Evolutionary conservation across 306 rosid species (phyloP).

Genomic region (Quercus alba): DNA sequence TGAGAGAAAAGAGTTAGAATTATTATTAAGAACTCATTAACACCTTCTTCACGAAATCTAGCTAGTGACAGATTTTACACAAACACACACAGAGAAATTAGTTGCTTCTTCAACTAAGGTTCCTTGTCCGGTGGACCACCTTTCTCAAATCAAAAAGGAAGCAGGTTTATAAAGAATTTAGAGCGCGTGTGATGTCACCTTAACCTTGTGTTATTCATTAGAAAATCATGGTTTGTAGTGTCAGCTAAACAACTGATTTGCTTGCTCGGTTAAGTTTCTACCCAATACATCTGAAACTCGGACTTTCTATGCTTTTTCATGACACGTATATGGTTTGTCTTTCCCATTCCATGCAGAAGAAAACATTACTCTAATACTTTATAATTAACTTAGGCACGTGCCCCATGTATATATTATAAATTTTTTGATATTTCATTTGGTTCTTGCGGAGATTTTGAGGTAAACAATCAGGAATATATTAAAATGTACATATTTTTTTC

Average conservation of each 20-base stretch:
- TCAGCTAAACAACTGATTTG: slow-evolving; percentile 80
- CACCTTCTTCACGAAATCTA: slow-evolving; percentile 17
- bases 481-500: background rate
- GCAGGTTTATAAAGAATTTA: slow-evolving; percentile 17
- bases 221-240: slow-evolving; percentile 25
- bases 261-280: slow-evolving; percentile 66
- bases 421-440: background rate
- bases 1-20: background rate
- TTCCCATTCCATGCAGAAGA: slow-evolving; percentile 17
- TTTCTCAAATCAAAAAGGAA: slow-evolving; percentile 24
- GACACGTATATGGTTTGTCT: slow-evolving; percentile 33
- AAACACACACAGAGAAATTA: background rate
- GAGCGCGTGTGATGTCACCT: slow-evolving; percentile 46
- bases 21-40: background rate
- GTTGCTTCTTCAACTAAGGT: slow-evolving; percentile 55
- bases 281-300: slow-evolving; percentile 64
- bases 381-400: background rate
- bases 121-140: slow-evolving; percentile 57
- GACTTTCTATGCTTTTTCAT: slow-evolving; percentile 49
- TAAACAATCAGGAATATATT: no score
- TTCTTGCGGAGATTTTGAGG: background rate
- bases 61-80: background rate
- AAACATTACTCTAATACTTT: background rate
- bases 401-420: background rate
- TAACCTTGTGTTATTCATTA: slow-evolving; percentile 24